phyloP scores from a whole-genome alignment of 495 filamentous ascomycete genomes.

The Cercophora newfieldiana region DNA sequence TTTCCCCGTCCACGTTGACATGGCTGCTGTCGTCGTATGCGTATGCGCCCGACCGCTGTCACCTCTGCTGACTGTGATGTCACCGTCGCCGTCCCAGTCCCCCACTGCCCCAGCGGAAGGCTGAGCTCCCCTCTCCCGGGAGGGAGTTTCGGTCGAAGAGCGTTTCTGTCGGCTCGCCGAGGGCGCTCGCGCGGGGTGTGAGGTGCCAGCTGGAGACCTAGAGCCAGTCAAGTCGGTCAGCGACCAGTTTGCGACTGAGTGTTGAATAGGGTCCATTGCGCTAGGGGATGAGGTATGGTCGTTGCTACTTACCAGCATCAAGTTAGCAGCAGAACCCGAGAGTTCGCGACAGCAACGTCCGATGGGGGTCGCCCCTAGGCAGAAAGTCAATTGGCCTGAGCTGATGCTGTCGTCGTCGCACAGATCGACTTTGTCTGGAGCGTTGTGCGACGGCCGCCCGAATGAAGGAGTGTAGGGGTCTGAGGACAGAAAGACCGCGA shows the following conservation, averaged over 20 bases:
- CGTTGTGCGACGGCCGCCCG: neutral
- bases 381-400: neutral
- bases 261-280: neutral
- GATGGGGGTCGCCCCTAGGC: neutral
- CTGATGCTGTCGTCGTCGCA: neutral
- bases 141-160: neutral
- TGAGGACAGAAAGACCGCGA: neutral
- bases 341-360: neutral
- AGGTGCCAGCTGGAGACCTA: neutral
- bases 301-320: neutral
- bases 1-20: constrained; percentile 78
- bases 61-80: constrained; percentile 3
- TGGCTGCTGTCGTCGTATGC: constrained; percentile 26
- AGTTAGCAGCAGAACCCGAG: neutral
- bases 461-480: neutral
- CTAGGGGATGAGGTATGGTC: neutral
- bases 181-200: neutral
- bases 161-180: neutral
- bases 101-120: neutral
- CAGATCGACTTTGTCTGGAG: neutral
- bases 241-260: neutral
- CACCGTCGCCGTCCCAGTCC: neutral
- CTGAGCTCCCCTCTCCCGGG: neutral
- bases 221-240: neutral
- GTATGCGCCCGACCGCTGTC: constrained; percentile 14